Percentiles rank a stretch among this genome's conserved stretches.
These are phyloP conservation scores for Penicillium corylophilum DNA, from an alignment of 2,329 filamentous ascomycete genomes.

Conservation along the genomic window DNA sequence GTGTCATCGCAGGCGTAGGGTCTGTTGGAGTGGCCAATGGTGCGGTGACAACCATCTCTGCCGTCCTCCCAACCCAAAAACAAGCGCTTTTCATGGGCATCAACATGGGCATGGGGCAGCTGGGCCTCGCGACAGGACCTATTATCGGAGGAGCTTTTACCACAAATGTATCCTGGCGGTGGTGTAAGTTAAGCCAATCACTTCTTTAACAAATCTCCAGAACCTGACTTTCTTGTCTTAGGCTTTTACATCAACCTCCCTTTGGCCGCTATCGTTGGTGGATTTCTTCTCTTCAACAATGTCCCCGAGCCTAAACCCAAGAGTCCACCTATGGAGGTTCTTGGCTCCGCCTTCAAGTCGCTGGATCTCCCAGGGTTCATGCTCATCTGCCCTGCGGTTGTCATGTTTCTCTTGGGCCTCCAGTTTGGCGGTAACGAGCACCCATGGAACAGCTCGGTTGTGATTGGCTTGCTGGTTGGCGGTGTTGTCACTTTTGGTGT, in stretches of 20 bases:
- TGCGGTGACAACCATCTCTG: constrained; percentile 17
- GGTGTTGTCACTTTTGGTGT: constrained; percentile 20
- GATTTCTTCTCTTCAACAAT: constrained; percentile 26
- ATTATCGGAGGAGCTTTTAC: constrained; percentile 39
- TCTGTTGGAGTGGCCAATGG: constrained; percentile 25
- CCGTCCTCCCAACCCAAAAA: constrained; percentile 16
- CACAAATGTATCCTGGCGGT: constrained; percentile 35
- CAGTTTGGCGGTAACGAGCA: constrained; percentile 34
- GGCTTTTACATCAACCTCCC: constrained; percentile 43
- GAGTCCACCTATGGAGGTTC: constrained; percentile 15
- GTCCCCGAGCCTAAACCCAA: constrained; percentile 29
- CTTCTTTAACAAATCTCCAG: background rate
- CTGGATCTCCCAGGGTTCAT: constrained; percentile 36
- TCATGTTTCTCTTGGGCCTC: constrained; percentile 40
- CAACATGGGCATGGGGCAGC: constrained; percentile 17
- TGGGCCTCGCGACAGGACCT: constrained; percentile 25
- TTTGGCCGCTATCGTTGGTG: constrained; percentile 28
- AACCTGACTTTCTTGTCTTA: background rate
- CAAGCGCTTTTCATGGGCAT: constrained; percentile 19
- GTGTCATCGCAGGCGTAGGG: constrained; percentile 24
- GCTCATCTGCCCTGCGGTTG: constrained; percentile 33
- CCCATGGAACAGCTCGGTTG: constrained; percentile 26
- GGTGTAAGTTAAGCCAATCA: constrained; percentile 23
- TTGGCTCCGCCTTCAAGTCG: constrained; percentile 17
- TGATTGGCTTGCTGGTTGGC: constrained; percentile 39